Conservation (phyloP, 768 basidiomycete genomes). For the Rhodotorula toruloides region DNA sequence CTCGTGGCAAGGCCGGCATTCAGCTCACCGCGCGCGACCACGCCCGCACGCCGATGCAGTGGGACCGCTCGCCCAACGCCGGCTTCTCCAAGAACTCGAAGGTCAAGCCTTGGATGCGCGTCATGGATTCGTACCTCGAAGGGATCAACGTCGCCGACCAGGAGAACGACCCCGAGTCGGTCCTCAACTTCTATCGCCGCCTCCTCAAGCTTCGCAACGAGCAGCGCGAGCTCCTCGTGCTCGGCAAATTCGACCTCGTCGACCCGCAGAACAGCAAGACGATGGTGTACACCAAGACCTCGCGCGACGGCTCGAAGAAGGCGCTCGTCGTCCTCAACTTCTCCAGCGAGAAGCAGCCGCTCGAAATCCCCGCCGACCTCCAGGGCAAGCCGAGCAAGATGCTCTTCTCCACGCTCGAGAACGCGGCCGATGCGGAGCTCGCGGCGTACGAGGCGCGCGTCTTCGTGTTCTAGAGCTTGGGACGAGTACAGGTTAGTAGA, state of each 20-base stretch:
- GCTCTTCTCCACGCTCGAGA: not conserved
- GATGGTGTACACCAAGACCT: constrained; percentile 55
- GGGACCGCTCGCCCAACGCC: constrained; percentile 21
- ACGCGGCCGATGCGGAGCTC: not conserved
- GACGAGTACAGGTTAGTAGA: no score
- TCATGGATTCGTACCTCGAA: constrained; percentile 33
- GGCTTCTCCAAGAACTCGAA: constrained; percentile 15
- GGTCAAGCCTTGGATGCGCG: constrained; percentile 28
- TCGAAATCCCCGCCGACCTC: constrained; percentile 2
- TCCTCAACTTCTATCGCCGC: constrained; percentile 59
- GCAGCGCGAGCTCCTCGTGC: constrained; percentile 58
- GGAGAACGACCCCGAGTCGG: constrained; percentile 53
- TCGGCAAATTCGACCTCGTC: constrained; percentile 59
- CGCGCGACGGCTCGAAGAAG: constrained; percentile 43
- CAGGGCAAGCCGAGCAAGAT: not conserved
- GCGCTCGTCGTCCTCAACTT: constrained; percentile 47
- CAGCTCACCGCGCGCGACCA: constrained; percentile 55
- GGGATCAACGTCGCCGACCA: constrained; percentile 50
- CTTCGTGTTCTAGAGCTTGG: constrained; percentile 3
- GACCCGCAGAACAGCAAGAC: constrained; percentile 53
- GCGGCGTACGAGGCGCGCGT: constrained; percentile 13
- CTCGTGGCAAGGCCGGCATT: constrained; percentile 20
- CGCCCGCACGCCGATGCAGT: constrained; percentile 58
- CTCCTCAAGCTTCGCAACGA: constrained; percentile 57
- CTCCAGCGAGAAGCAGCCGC: constrained; percentile 1